Evolutionary conservation across 1,284 basidiomycete genomes (phyloP), one percentile per base, ranked within the genome.

Genomic region (Ustilago esculenta): DNA sequence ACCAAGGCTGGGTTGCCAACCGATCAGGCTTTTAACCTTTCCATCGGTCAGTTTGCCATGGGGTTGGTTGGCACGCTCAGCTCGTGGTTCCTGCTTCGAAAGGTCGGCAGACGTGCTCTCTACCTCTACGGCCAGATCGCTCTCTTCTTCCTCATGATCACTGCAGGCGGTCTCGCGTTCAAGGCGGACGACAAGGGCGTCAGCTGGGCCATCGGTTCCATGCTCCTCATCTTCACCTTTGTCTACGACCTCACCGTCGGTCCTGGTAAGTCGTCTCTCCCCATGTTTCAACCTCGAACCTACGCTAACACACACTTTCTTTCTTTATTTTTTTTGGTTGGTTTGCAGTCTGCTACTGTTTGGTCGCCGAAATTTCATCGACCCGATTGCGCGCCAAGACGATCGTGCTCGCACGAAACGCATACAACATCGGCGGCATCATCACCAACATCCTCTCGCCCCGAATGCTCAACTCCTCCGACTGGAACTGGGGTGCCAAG

Each of bases 371-470:
- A 52, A 76, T 85, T 36, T 79, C 83, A 0, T 83, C 84, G n/a
- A 83, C 84, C 17, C 81, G 85, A 21, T 81, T 85, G 5, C 79
- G 83, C 17, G 83, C 84, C 69, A 87, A 87, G 81, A 85, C 85
- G 2, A 83, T 86, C 61, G 86, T 84, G 0, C 81, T 87, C 21
- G 83, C 84, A 27, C 83, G 86, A 43, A 82, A 82, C 54, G 65
- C 80, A 5, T 85, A 85, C 81, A 83, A 84, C 64, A 33, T 73
- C 21, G 67, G 59, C 14, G 58, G 72, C 21, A 56, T 75, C 54
- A 69, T 81, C 37, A 82, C 84, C 70, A 85, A 84, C 67, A 81
- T 84, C 57, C 76, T 84, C 52, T 81, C 80, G n/a, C 85, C 85
- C 2, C 75, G 83, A 40, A 83, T 84, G 83, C 75, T 85, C 32